phyloP scores from a whole-genome alignment of 176 grass and related monocot species.

The Zea luxurians region DNA sequence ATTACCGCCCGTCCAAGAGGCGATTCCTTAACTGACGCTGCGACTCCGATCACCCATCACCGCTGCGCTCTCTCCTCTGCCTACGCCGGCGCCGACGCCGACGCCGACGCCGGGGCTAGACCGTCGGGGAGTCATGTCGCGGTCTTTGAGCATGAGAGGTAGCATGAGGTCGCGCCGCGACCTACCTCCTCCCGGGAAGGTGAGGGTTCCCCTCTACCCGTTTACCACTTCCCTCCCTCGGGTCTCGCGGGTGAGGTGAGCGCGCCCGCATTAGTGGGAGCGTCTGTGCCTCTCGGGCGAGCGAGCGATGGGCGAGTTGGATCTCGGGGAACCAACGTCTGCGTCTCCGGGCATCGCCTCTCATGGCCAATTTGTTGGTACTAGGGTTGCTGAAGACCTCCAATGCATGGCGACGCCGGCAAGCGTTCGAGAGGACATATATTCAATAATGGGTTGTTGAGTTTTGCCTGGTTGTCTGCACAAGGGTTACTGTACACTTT shows the following conservation, averaged over 20 bases:
- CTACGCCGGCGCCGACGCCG: too few relatives aligned
- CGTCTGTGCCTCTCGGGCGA: neutral
- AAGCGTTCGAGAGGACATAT: neutral
- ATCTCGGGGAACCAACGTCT: slow-evolving; percentile 10
- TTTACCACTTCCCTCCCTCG: neutral
- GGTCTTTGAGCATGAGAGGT: slow-evolving; percentile 58
- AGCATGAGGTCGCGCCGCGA: slow-evolving; percentile 72
- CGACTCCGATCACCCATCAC: slow-evolving; percentile 38
- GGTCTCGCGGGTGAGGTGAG: neutral
- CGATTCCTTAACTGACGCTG: slow-evolving; percentile 9
- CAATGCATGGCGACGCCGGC: neutral
- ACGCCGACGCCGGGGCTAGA: neutral
- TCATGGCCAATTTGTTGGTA: slow-evolving; percentile 19
- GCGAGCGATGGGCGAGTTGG: neutral
- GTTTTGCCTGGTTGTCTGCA: neutral
- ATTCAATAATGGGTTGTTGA: neutral
- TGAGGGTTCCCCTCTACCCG: slow-evolving; percentile 33
- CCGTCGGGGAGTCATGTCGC: slow-evolving; percentile 63
- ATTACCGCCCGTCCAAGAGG: slow-evolving; percentile 18
- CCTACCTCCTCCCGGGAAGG: slow-evolving; percentile 73
- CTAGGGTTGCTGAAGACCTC: slow-evolving; percentile 42
- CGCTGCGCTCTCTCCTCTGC: neutral
- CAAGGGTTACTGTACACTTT: neutral
- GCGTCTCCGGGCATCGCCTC: neutral
- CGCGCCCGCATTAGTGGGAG: neutral